These are phyloP conservation scores for Protomyces gravidus DNA, from an alignment of 1,139 yeast species.

Conservation along the genomic window DNA sequence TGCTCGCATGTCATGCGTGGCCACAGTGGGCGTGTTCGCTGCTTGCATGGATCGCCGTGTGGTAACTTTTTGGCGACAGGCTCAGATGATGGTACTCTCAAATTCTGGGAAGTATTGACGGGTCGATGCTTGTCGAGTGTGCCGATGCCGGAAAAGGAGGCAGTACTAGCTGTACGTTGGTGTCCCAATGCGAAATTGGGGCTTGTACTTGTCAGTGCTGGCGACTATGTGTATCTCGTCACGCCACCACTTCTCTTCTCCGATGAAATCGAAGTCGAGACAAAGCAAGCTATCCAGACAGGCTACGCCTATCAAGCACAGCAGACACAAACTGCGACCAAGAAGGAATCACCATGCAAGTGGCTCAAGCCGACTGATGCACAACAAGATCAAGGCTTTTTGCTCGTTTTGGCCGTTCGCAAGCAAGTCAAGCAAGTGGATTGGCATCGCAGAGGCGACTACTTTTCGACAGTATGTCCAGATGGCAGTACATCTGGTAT, in stretches of 20 bases:
- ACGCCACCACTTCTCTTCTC: constrained; percentile 85
- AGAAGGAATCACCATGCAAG: constrained; percentile 61
- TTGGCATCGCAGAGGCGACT: constrained; percentile 98
- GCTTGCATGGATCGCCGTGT: constrained; percentile 76
- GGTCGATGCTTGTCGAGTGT: constrained; percentile 68
- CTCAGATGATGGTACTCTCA: constrained; percentile 92
- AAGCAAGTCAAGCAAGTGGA: constrained; percentile 75
- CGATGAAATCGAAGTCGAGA: constrained; percentile 71
- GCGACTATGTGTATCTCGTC: constrained; percentile 68
- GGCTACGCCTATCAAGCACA: constrained; percentile 89
- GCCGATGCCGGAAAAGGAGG: constrained; percentile 44
- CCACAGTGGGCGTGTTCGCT: constrained; percentile 75
- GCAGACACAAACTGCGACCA: constrained; percentile 44
- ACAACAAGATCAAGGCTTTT: constrained; percentile 62
- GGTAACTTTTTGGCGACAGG: constrained; percentile 98
- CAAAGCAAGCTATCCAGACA: constrained; percentile 71
- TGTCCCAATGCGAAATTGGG: constrained; percentile 63
- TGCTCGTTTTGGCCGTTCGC: constrained; percentile 64
- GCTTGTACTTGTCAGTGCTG: constrained; percentile 76
- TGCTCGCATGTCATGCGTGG: constrained; percentile 82
- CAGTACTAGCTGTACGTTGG: constrained; percentile 83
- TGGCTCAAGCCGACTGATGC: constrained; percentile 79
- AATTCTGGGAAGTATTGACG: constrained; percentile 92
- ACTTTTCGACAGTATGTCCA: constrained; percentile 89
- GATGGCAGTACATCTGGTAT: constrained; percentile 85